Conservation (phyloP, 441 rosid genomes). For the Eruca vesicaria region DNA sequence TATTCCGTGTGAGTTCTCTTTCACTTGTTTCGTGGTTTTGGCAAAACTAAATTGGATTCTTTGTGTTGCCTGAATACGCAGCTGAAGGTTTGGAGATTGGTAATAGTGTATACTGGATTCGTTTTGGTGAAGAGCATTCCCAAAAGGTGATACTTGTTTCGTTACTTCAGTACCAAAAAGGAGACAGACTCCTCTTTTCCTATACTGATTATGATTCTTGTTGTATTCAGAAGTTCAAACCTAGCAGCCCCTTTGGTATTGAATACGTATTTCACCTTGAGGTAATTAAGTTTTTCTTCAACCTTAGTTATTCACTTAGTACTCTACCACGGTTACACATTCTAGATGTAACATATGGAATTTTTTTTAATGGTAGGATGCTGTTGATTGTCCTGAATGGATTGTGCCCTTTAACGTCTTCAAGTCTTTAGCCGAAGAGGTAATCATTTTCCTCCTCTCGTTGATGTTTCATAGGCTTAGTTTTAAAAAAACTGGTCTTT, state of each 20-base stretch:
- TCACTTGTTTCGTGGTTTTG: background rate
- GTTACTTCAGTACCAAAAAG: background rate
- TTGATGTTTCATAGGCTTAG: background rate
- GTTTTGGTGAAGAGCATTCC: constrained; percentile 77
- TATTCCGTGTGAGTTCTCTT: background rate
- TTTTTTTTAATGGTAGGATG: constrained; percentile 60
- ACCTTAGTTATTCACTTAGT: background rate
- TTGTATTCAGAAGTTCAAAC: constrained; percentile 67
- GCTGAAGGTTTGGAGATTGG: constrained; percentile 75
- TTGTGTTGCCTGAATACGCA: constrained; percentile 42
- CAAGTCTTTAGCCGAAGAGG: constrained; percentile 97
- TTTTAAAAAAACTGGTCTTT: background rate
- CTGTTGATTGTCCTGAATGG: constrained; percentile 98
- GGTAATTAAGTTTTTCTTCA: constrained; percentile 53
- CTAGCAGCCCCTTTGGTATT: constrained; percentile 79
- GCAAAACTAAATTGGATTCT: constrained; percentile 3
- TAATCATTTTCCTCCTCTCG: constrained; percentile 24
- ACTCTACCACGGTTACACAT: background rate
- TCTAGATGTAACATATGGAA: background rate
- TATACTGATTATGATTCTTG: constrained; percentile 20
- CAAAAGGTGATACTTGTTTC: constrained; percentile 54
- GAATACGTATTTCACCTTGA: constrained; percentile 90
- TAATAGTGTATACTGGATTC: constrained; percentile 87
- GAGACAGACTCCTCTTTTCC: background rate
- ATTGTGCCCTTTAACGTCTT: constrained; percentile 89